phyloP scores from a whole-genome alignment of 140 eudicot species.

The Anethum foeniculum region DNA sequence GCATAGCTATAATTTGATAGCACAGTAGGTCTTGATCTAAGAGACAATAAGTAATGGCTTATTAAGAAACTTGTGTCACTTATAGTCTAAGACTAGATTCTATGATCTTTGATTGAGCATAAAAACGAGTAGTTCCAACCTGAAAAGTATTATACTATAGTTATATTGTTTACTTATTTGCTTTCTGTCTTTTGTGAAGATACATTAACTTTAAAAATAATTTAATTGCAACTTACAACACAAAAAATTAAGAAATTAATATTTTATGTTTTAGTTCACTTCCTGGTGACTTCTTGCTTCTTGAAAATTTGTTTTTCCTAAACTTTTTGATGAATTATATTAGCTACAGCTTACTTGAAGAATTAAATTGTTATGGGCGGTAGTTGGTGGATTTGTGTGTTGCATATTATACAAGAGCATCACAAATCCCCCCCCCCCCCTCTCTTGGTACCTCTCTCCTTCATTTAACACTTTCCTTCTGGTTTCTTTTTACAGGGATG shows the following conservation, averaged over 20 bases:
- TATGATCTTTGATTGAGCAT: background rate
- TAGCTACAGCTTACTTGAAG: background rate
- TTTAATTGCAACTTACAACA: too few species aligned
- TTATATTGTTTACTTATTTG: background rate
- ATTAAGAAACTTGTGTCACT: background rate
- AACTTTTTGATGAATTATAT: background rate
- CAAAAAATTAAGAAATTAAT: too few species aligned
- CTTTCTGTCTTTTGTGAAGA: background rate
- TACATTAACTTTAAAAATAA: background rate
- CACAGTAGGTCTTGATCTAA: background rate
- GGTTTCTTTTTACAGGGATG: conserved; percentile 56
- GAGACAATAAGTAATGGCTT: background rate
- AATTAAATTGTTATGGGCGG: background rate
- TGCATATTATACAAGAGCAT: background rate
- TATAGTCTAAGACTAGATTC: background rate
- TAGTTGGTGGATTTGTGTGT: background rate
- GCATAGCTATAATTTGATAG: background rate
- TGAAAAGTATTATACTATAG: background rate
- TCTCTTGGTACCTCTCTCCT: background rate
- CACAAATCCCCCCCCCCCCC: background rate
- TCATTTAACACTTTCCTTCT: background rate
- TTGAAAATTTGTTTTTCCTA: background rate
- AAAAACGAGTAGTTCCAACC: too few species aligned
- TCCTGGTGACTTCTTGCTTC: background rate
- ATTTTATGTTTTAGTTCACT: background rate